Conservation (phyloP, 2,329 filamentous ascomycete genomes). For the Alternaria tenuissima region DNA sequence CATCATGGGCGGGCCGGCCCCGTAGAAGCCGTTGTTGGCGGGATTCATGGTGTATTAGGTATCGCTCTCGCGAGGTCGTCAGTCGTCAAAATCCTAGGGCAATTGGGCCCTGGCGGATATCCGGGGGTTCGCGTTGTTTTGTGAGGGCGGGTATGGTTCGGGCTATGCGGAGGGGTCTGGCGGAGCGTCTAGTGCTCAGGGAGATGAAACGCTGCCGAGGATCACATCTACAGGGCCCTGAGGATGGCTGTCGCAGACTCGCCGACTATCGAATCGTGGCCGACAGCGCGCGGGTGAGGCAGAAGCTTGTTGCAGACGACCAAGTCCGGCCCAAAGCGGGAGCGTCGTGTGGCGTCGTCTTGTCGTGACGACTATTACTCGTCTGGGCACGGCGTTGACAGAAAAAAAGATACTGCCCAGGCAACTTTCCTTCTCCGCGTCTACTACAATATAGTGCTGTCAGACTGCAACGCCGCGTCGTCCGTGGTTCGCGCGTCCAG, state of each 20-base stretch:
- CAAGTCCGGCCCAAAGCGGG: too few relatives aligned
- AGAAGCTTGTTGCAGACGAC: conserved; percentile 3
- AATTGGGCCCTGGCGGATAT: conserved; percentile 24
- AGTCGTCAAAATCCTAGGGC: conserved; percentile 9
- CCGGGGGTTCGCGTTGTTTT: conserved; percentile 33
- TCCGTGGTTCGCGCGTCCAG: conserved; percentile 19
- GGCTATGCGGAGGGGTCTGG: conserved; percentile 22
- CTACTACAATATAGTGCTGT: conserved; percentile 10
- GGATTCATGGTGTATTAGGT: conserved; percentile 40
- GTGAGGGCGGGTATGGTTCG: conserved; percentile 23
- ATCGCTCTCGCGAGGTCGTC: neutral
- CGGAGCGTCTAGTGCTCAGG: conserved; percentile 20
- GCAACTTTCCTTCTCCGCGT: conserved; percentile 5
- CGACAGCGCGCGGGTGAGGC: conserved; percentile 23
- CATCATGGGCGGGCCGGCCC: conserved; percentile 45
- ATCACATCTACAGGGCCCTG: conserved; percentile 26
- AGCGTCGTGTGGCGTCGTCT: too few relatives aligned
- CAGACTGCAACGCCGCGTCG: neutral
- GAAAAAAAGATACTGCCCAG: too few relatives aligned
- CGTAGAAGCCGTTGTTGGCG: conserved; percentile 46
- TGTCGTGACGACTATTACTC: too few relatives aligned
- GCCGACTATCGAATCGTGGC: conserved; percentile 31
- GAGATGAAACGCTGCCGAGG: conserved; percentile 45
- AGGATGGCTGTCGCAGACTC: conserved; percentile 40
- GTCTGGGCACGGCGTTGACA: too few relatives aligned